Conservation (phyloP, 225 moss, liverwort and hornwort species). For the Asterella californica region DNA sequence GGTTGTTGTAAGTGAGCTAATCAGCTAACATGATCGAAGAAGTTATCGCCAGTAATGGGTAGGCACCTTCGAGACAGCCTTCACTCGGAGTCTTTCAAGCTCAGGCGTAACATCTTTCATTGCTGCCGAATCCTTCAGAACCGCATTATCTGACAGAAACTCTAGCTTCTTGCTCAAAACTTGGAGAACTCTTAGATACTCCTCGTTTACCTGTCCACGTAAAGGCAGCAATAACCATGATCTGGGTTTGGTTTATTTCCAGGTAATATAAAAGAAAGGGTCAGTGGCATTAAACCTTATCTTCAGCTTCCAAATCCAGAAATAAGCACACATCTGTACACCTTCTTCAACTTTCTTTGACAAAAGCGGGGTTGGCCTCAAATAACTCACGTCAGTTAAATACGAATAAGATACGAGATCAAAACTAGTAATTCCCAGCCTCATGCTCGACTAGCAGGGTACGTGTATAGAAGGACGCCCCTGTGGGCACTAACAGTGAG, state of each 20-base stretch:
- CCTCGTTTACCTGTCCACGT: slow-evolving; percentile 77
- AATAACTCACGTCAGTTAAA: not conserved
- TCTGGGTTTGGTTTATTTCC: not conserved
- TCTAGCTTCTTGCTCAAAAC: slow-evolving; percentile 83
- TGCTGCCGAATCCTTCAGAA: slow-evolving; percentile 76
- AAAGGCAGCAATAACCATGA: not conserved
- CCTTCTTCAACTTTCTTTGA: not conserved
- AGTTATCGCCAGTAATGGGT: not conserved
- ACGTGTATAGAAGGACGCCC: not conserved
- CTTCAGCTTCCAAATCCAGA: not conserved
- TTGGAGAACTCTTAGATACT: slow-evolving; percentile 74
- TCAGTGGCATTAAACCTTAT: not conserved
- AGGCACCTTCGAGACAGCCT: slow-evolving; percentile 80
- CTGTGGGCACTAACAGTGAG: not conserved
- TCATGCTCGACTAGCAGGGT: not conserved
- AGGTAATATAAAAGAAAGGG: not conserved
- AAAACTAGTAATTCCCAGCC: not conserved
- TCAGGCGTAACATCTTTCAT: slow-evolving; percentile 93
- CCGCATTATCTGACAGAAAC: slow-evolving; percentile 68
- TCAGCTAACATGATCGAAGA: not conserved
- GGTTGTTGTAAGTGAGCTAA: not conserved
- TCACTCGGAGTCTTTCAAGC: slow-evolving; percentile 80
- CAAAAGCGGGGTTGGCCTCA: not conserved
- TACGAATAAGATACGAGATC: not conserved
- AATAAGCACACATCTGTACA: not conserved